phyloP scores from a whole-genome alignment of 2,329 filamentous ascomycete genomes.

The Hypoxylon sp. region DNA sequence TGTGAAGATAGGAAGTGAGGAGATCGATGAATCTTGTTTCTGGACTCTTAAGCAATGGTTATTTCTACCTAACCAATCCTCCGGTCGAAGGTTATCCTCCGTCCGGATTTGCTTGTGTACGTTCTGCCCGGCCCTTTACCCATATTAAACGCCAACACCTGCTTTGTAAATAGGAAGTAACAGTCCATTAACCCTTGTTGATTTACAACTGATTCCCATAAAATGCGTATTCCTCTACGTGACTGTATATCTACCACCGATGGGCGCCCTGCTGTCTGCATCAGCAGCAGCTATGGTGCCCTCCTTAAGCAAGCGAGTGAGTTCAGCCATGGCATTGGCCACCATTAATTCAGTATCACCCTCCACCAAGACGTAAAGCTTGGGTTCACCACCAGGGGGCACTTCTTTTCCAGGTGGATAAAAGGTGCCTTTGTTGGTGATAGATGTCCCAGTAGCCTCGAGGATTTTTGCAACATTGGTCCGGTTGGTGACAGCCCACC shows the following conservation, averaged over 20 bases:
- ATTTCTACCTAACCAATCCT: background rate
- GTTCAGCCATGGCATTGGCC: conserved; percentile 88
- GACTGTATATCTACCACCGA: conserved; percentile 88
- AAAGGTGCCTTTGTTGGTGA: conserved; percentile 96
- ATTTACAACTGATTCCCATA: conserved; percentile 6
- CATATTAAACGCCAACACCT: conserved; percentile 21
- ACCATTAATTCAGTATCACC: conserved; percentile 96
- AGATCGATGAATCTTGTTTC: conserved; percentile 7
- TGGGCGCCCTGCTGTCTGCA: conserved; percentile 83
- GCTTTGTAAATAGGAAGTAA: conserved; percentile 27
- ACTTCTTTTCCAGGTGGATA: conserved; percentile 88
- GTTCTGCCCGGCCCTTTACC: conserved; percentile 1
- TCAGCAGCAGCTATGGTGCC: conserved; percentile 91
- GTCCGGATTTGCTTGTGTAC: conserved; percentile 5
- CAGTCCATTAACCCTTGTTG: conserved; percentile 10
- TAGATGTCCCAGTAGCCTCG: conserved; percentile 93
- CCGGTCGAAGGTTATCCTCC: background rate
- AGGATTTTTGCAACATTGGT: conserved; percentile 99
- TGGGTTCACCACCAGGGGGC: conserved; percentile 81
- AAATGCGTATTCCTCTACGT: conserved; percentile 65
- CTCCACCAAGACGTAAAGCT: conserved; percentile 97
- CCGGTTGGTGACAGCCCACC: conserved; percentile 98
- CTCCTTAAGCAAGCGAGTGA: conserved; percentile 89
- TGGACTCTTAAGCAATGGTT: conserved; percentile 1
- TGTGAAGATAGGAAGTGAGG: background rate